Base-by-base conservation (phyloP, 805 yeast species). In the Vanderwaltozyma yarrowii region DNA sequence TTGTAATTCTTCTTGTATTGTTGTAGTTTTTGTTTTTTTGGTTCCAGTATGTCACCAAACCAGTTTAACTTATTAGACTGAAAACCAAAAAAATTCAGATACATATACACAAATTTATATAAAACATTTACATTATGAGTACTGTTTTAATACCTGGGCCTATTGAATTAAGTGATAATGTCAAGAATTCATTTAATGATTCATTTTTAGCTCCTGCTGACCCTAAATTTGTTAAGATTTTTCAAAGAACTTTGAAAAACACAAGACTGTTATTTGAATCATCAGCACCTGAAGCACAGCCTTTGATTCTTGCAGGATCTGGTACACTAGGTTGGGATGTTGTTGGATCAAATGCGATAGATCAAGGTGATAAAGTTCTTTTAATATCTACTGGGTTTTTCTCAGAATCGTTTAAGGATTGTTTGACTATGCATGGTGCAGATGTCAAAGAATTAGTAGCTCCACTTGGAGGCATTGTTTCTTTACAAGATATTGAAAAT, bases 301-400 rank as follows among this genome's bases (percentile, higher is more conserved):
- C 88, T 7, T 70, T 83, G 43, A 83, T 89, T 13, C 56, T 89
- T 40, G 71, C 92, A 3, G 97, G 96, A 31, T 80, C 94, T 2
- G 97, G 97, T 41, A 86, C 96, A 16, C 70, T 88, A 30, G 97
- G 97, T 27, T 88, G 96, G 95, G 97, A 88, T 54, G 66, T 88
- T 44, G 79, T 76, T 30, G 94, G 80, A 19, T 71, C 94, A 25
- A 88, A 89, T 63, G 68, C 87, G 47, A 53, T 85, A 38, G 52
- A 64, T 14, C 78, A 76, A 37, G 78, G 76, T 39, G 95, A 87
- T 41, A 71, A 75, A 33, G 89, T 76, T 6, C 71, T 89, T 48
- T 84, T 88, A 21, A 69, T 89, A 44, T 79, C 92, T 39, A 87
- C 97, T 11, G 98, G 97, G 5, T 88, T 75, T 61, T 88, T 88